A percentile compares a stretch with the other conserved stretches of the same genome.
Conservation (phyloP, 768 basidiomycete genomes). For the Tephrocybe sp. region DNA sequence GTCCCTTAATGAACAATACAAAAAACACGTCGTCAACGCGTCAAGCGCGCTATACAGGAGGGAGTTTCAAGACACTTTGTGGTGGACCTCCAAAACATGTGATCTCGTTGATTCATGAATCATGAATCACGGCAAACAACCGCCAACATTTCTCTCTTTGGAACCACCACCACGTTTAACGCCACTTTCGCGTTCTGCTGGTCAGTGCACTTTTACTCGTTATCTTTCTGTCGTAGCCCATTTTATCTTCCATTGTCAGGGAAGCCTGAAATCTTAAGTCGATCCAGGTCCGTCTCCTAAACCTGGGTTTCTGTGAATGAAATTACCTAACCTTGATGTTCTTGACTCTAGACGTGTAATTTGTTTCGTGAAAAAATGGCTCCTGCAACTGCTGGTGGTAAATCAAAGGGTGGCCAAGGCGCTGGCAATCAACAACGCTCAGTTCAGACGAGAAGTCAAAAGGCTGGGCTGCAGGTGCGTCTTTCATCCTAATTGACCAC, state of each 20-base stretch:
- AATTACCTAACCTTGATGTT: background rate
- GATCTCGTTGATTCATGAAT: constrained; percentile 23
- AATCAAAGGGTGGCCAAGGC: constrained; percentile 50
- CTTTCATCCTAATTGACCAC: background rate
- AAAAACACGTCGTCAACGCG: constrained; percentile 14
- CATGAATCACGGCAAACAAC: constrained; percentile 31
- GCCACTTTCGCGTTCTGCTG: constrained; percentile 29
- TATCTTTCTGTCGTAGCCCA: background rate
- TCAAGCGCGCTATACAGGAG: constrained; percentile 6
- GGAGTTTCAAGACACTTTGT: constrained; percentile 8
- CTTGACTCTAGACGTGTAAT: background rate
- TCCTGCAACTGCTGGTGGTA: constrained; percentile 58
- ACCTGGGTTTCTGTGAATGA: background rate
- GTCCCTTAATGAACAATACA: background rate
- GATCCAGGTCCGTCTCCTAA: constrained; percentile 19
- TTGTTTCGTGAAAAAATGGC: constrained; percentile 31
- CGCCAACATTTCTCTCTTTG: constrained; percentile 37
- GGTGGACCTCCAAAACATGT: constrained; percentile 18
- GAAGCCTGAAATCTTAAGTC: background rate
- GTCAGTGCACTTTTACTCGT: constrained; percentile 14
- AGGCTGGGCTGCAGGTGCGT: constrained; percentile 82
- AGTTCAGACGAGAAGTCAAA: constrained; percentile 73
- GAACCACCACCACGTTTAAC: constrained; percentile 38
- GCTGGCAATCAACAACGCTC: constrained; percentile 32
- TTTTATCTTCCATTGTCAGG: background rate